Conservation (phyloP, 352 stramenopile species). For the Lagenidium giganteum region DNA sequence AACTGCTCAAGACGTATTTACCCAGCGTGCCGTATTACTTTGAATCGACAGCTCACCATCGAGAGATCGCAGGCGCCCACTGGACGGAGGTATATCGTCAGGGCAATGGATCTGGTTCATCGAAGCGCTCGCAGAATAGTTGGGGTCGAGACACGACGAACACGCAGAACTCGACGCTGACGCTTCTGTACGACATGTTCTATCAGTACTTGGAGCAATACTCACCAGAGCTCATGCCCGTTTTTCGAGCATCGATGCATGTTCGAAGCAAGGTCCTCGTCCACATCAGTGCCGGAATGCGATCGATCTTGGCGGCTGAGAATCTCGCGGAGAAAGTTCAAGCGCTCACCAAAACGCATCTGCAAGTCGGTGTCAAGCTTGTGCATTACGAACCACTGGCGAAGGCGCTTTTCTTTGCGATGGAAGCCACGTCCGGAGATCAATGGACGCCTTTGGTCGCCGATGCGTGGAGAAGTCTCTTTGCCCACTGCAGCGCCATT, state of each 20-base stretch:
- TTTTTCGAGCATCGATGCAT: conserved; percentile 42
- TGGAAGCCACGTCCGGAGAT: conserved; percentile 38
- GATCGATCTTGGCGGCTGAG: conserved; percentile 24
- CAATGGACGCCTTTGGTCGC: conserved; percentile 34
- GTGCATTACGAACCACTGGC: conserved; percentile 88
- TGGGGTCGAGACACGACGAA: conserved; percentile 11
- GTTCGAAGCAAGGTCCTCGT: conserved; percentile 84
- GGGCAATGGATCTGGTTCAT: conserved; percentile 3
- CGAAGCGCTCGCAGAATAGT: conserved; percentile 9
- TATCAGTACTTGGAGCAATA: conserved; percentile 36
- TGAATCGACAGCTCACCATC: conserved; percentile 24
- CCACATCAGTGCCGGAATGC: conserved; percentile 75
- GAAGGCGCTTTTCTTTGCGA: conserved; percentile 73
- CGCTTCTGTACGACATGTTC: conserved; percentile 38
- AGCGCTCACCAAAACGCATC: conserved; percentile 52
- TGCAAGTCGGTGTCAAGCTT: conserved; percentile 81
- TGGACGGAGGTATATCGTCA: conserved; percentile 33
- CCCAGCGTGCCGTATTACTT: conserved; percentile 26
- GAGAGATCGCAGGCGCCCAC: conserved; percentile 20
- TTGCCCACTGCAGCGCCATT: conserved; percentile 27
- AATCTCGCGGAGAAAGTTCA: conserved; percentile 68
- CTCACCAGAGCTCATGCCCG: conserved; percentile 27
- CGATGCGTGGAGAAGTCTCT: conserved; percentile 34
- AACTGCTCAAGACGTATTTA: conserved; percentile 28
- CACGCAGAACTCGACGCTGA: conserved; percentile 16